A percentile compares a stretch with the other conserved stretches of the same genome.
phyloP scores from a whole-genome alignment of 129 eudicot species.

The Helianthus tuberosus region DNA sequence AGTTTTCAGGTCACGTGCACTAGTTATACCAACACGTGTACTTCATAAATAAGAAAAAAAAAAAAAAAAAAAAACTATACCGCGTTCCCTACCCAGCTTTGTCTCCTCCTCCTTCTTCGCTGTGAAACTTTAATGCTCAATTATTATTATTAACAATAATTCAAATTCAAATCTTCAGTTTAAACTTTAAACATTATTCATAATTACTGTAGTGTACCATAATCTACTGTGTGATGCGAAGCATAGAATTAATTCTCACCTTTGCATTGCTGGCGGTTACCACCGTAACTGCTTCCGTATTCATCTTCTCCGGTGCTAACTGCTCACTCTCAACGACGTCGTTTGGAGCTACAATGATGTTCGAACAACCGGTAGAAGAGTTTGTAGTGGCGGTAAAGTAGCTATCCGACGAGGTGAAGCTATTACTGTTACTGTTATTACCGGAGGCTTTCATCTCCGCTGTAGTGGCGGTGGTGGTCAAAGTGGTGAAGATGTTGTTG shows the following conservation, averaged over 20 bases:
- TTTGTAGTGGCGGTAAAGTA: conserved; percentile 48
- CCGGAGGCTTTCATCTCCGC: conserved; percentile 15
- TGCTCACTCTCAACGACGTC: conserved; percentile 27
- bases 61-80: background rate
- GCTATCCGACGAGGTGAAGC: conserved; percentile 35
- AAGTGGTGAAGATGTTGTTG: background rate
- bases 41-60: conserved; percentile 8
- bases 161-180: conserved; percentile 29
- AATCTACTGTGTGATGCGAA: background rate
- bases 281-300: conserved; percentile 24
- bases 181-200: conserved; percentile 3
- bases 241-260: conserved; percentile 36
- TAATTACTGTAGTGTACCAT: background rate
- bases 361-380: conserved; percentile 37
- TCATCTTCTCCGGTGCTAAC: conserved; percentile 19
- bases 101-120: conserved; percentile 39
- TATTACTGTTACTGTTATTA: conserved; percentile 34
- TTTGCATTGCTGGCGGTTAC: conserved; percentile 38
- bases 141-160: conserved; percentile 23
- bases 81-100: conserved; percentile 21
- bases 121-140: conserved; percentile 25
- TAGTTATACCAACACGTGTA: conserved; percentile 26
- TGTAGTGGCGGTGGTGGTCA: conserved; percentile 10
- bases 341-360: conserved; percentile 24
- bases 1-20: conserved; percentile 33